phyloP scores from a whole-genome alignment of 139 green algal genomes.

The Chlorella sp. region DNA sequence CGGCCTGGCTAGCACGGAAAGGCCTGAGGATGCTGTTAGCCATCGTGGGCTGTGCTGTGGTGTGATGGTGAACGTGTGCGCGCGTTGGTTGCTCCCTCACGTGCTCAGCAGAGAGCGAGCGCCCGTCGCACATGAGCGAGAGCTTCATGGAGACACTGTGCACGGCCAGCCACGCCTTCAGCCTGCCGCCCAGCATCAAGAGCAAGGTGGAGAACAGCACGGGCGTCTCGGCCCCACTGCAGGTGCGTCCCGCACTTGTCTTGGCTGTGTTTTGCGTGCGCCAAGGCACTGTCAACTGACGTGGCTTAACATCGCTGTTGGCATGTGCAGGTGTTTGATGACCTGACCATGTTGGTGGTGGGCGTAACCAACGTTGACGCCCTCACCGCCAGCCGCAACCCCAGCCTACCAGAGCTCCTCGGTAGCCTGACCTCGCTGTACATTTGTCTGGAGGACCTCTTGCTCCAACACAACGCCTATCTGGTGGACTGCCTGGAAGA shows the following conservation, averaged over 20 bases:
- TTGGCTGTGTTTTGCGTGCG: no score
- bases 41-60: no score
- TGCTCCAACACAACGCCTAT: conserved; percentile 15
- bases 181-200: not conserved
- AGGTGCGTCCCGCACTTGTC: no score
- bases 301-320: no score
- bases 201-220: conserved; percentile 6
- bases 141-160: not conserved
- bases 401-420: not conserved
- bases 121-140: not conserved
- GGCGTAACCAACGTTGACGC: not conserved
- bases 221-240: not conserved
- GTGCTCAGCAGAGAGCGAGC: not conserved
- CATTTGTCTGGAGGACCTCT: conserved; percentile 18
- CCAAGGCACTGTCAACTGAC: no score
- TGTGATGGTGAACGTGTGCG: no score
- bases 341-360: conserved; percentile 3
- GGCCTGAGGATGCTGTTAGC: no score
- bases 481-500: not conserved
- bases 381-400: not conserved
- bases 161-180: not conserved
- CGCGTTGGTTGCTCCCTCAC: no score
- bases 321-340: conserved; percentile 9
- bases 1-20: no score
- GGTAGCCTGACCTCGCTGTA: not conserved